phyloP scores from a whole-genome alignment of 2,329 filamentous ascomycete species.

The Beauveria sp. region DNA sequence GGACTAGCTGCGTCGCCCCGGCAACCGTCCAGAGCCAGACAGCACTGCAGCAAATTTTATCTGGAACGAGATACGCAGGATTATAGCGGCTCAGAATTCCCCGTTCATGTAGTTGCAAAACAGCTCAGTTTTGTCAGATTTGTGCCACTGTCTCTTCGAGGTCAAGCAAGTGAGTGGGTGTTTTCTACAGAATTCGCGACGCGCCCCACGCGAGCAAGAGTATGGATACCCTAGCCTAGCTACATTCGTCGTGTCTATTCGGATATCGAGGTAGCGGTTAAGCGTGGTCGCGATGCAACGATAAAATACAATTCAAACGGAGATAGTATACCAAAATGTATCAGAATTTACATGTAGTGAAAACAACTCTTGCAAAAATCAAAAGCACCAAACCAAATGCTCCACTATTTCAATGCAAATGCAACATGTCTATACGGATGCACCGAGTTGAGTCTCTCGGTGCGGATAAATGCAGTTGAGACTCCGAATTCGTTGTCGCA shows the following conservation, averaged over 20 bases:
- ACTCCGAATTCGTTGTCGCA: not conserved
- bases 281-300: too few relatives aligned
- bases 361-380: not conserved
- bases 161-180: not conserved
- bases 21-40: not conserved
- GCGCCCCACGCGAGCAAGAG: not conserved
- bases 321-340: too few relatives aligned
- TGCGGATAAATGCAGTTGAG: not conserved
- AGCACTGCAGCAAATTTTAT: not conserved
- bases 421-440: not conserved
- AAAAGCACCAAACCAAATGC: not conserved
- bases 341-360: not conserved
- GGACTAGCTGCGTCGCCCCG: conserved; percentile 1
- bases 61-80: too few relatives aligned
- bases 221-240: too few relatives aligned
- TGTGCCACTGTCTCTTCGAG: not conserved
- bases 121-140: too few relatives aligned
- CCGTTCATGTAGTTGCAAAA: too few relatives aligned
- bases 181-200: not conserved
- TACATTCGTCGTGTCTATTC: too few relatives aligned
- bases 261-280: too few relatives aligned
- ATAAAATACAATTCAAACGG: too few relatives aligned
- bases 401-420: not conserved
- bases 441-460: not conserved
- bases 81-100: too few relatives aligned